Percentiles rank a stretch among this genome's conserved stretches.
Conservation (phyloP, 768 basidiomycete species). For the Xerocomellus intermedius region DNA sequence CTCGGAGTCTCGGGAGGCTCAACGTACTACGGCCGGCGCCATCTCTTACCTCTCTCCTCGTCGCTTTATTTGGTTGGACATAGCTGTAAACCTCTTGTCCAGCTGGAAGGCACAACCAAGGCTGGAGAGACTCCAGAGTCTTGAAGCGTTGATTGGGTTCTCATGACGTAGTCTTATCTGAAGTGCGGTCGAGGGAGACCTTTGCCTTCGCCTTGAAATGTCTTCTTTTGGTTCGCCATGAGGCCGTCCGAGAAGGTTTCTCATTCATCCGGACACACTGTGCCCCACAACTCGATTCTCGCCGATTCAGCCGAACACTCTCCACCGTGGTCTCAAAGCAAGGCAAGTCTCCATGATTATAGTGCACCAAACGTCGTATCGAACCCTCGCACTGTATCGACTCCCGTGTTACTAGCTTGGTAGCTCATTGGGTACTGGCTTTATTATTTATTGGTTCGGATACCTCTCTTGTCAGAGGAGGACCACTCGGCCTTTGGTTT, state of each 20-base stretch:
- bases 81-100: neutral
- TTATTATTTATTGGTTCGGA: slow-evolving; percentile 59
- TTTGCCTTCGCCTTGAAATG: neutral
- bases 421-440: slow-evolving; percentile 52
- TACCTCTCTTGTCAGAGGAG: slow-evolving; percentile 55
- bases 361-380: slow-evolving; percentile 23
- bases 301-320: slow-evolving; percentile 37
- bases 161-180: slow-evolving; percentile 2
- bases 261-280: neutral
- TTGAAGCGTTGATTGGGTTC: neutral
- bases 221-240: neutral
- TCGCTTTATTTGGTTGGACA: slow-evolving; percentile 2
- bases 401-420: slow-evolving; percentile 38
- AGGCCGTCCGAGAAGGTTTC: neutral
- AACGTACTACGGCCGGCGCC: neutral
- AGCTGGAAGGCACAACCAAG: neutral
- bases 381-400: neutral
- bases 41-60: neutral
- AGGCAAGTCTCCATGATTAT: slow-evolving; percentile 59
- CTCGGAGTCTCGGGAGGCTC: neutral
- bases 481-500: slow-evolving; percentile 46
- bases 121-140: neutral
- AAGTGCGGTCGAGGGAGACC: neutral
- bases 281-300: slow-evolving; percentile 14
- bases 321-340: slow-evolving; percentile 51